phyloP scores from a whole-genome alignment of 2,329 filamentous ascomycete genomes.

The Boeremia exigua region DNA sequence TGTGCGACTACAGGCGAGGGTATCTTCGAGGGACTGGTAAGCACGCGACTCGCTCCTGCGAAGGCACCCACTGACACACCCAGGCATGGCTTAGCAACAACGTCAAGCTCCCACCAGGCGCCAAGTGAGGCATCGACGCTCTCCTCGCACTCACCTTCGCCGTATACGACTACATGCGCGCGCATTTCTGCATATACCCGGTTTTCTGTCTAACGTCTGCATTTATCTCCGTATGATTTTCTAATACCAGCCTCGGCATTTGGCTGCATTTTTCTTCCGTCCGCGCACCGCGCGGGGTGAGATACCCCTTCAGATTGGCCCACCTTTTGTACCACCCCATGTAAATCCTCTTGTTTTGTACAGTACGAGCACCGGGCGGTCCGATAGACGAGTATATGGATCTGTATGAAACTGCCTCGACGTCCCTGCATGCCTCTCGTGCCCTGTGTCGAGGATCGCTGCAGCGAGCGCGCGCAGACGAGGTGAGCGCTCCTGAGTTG shows the following conservation, averaged over 20 bases:
- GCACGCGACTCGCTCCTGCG: constrained; percentile 8
- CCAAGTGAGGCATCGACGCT: constrained; percentile 37
- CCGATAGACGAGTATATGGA: constrained; percentile 33
- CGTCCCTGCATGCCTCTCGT: background rate
- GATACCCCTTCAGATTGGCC: constrained; percentile 23
- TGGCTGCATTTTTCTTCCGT: constrained; percentile 15
- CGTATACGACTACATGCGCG: constrained; percentile 45
- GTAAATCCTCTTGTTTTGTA: constrained; percentile 18
- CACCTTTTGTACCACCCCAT: constrained; percentile 14
- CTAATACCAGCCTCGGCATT: constrained; percentile 27
- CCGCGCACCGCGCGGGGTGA: constrained; percentile 17
- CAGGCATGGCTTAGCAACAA: constrained; percentile 59
- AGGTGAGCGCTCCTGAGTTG: background rate
- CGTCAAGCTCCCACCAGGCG: constrained; percentile 52
- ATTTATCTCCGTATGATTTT: constrained; percentile 25
- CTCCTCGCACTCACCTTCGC: constrained; percentile 15
- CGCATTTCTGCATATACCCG: constrained; percentile 49
- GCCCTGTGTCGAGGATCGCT: background rate
- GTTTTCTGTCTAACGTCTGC: constrained; percentile 36
- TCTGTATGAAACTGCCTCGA: constrained; percentile 21
- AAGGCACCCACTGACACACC: constrained; percentile 16
- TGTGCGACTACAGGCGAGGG: constrained; percentile 61
- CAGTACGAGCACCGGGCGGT: constrained; percentile 16
- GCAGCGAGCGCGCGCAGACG: background rate
- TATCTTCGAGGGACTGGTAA: constrained; percentile 59